phyloP scores from a whole-genome alignment of 495 filamentous ascomycete genomes.

The Tetracladium setigerum region DNA sequence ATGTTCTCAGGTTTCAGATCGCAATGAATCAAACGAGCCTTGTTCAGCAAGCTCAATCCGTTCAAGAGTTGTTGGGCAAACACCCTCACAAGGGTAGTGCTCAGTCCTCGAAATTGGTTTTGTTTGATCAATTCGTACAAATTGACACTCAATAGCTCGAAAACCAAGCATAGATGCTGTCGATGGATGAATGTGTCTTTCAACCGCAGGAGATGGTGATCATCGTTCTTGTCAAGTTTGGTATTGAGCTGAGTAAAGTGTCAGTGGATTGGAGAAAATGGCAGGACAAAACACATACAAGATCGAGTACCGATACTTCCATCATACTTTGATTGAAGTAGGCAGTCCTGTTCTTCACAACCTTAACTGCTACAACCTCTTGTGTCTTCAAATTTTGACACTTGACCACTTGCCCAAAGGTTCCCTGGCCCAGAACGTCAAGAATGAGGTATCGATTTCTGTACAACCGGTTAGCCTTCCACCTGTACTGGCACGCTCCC shows the following conservation, averaged over 20 bases:
- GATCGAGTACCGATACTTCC: conserved; percentile 96
- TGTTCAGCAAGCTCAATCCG: conserved; percentile 87
- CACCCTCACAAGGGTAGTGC: conserved; percentile 94
- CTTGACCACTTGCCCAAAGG: conserved; percentile 99
- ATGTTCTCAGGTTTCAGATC: conserved; percentile 99
- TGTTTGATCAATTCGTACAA: conserved; percentile 99
- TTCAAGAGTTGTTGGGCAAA: conserved; percentile 97
- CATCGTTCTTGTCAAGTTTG: conserved; percentile 98
- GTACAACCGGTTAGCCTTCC: conserved; percentile 13
- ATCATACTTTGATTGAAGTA: conserved; percentile 99
- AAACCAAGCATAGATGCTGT: conserved; percentile 95
- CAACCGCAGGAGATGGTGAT: conserved; percentile 90
- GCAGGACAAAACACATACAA: conserved; percentile 50
- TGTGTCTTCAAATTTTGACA: conserved; percentile 98
- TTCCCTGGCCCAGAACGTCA: conserved; percentile 95
- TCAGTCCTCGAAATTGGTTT: conserved; percentile 96
- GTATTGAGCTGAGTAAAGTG: conserved; percentile 67
- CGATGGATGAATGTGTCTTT: conserved; percentile 99
- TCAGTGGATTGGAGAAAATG: background rate
- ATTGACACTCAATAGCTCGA: conserved; percentile 96
- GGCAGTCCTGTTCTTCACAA: conserved; percentile 97
- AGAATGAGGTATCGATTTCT: conserved; percentile 98
- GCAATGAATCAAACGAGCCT: conserved; percentile 95
- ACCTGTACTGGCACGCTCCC: conserved; percentile 10
- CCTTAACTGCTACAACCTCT: conserved; percentile 98